phyloP scores from a whole-genome alignment of 805 yeast species.

The Cyberlindnera veronae region DNA sequence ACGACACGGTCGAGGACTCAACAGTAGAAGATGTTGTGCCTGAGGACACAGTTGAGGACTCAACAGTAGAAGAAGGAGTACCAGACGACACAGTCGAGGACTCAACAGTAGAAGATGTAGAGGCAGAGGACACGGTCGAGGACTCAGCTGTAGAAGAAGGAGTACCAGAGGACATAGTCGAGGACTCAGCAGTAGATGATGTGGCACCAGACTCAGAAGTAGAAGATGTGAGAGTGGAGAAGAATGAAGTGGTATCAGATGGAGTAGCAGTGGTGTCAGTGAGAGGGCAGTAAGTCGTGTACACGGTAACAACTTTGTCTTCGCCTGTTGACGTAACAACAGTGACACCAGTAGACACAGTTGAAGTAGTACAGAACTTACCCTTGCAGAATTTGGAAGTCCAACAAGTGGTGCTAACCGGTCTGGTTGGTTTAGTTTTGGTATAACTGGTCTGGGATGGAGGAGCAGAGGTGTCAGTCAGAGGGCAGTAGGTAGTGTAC shows the following conservation, averaged over 20 bases:
- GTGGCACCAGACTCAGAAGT: no score
- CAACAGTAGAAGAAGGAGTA: neutral
- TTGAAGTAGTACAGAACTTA: neutral
- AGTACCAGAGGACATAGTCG: no score
- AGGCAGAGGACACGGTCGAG: no score
- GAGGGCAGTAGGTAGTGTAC: constrained; percentile 6
- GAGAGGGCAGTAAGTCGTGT: neutral
- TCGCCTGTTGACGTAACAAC: neutral
- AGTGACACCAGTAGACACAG: neutral
- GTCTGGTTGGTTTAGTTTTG: neutral
- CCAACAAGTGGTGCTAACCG: neutral
- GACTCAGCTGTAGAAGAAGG: no score
- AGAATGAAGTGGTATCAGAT: neutral
- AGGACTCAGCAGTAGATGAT: no score
- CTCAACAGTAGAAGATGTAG: no score
- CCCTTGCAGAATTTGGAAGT: neutral
- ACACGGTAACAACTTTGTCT: neutral
- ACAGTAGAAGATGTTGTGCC: neutral
- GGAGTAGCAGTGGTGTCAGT: neutral
- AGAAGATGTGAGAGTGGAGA: no score
- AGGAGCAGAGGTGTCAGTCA: neutral
- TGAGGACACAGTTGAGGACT: neutral
- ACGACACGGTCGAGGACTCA: neutral
- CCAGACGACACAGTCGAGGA: neutral
- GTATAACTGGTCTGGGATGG: neutral